Base-by-base conservation (phyloP, 2,329 filamentous ascomycete genomes). In the Dichotomopilus funicola region DNA sequence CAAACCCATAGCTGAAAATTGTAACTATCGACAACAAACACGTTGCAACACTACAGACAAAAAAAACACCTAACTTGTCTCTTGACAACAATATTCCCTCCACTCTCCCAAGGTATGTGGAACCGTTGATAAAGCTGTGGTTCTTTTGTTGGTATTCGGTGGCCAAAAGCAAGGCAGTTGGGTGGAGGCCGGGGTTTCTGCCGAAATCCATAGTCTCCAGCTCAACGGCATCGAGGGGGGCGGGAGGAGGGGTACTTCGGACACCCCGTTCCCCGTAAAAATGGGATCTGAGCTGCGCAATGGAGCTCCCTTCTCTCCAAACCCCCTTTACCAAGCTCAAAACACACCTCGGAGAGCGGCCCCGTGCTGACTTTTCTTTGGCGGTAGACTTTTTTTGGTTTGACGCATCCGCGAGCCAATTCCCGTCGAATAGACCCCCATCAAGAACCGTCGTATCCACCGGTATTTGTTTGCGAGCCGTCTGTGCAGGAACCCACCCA, bases 391-490 rank as follows among this genome's bases (percentile, higher is more conserved):
- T 49, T 46, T 41, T 36, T 44, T 38, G 37, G 33, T 19, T 44
- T 44, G n/a, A 5, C 33, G 13, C 13, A 31, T 47, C 46, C 34
- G 6, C 36, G 36, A 48, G 19, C 34, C 43, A 34, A 45, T 45
- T 31, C 13, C 13, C 36, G 36, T 27, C 19, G 19, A 38, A 8
- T 38, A 38, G 4, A 38, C 11, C 36, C 27, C 43, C 19, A 13
- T 27, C 48, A 12, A 31, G 44, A 41, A 54, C 27, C 50, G 48
- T 54, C 52, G 43, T 53, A 49, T 54, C 37, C 38, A 34, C 49
- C 56, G 54, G 45, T 46, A 51, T 51, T 56, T 46, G 49, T 51
- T 56, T 50, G 33, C 54, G 31, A 56, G 40, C 33, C 31, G 40
- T 40, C 4, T 34, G 46, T 54, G 37, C 35, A n/a, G n/a, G 12